phyloP scores from a whole-genome alignment of 2,329 filamentous ascomycete genomes.

The Nemania abortiva region DNA sequence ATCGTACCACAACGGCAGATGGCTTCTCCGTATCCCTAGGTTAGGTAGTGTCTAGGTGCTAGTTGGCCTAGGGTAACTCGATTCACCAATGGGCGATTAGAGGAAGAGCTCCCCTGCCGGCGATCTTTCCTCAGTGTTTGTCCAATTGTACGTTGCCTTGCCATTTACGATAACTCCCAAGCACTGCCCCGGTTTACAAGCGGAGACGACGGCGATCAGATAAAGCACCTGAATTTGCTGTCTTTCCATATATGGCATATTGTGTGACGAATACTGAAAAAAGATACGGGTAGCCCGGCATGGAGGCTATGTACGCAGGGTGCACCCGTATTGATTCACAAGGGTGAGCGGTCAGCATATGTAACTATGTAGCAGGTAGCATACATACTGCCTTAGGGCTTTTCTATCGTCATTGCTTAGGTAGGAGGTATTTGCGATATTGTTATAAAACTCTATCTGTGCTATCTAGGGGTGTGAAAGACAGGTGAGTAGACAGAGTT shows the following conservation, averaged over 20 bases:
- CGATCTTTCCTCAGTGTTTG: conserved; percentile 25
- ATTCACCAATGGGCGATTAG: not conserved
- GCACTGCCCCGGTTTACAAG: not conserved
- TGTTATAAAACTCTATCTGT: too few relatives aligned
- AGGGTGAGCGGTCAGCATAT: conserved; percentile 10
- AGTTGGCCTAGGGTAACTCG: not conserved
- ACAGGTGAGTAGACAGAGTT: not conserved
- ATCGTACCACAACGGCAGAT: not conserved
- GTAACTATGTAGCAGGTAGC: not conserved
- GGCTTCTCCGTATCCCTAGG: not conserved
- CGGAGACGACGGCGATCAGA: conserved; percentile 6
- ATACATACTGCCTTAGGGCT: conserved; percentile 3
- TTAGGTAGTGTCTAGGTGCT: not conserved
- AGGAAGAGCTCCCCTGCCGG: not conserved
- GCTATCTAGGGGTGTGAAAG: too few relatives aligned
- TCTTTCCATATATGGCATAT: not conserved
- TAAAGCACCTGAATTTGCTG: not conserved
- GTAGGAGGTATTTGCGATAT: too few relatives aligned
- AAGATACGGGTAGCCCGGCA: conserved; percentile 22
- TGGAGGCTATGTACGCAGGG: not conserved
- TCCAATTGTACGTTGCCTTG: conserved; percentile 24
- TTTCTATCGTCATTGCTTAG: conserved; percentile 5
- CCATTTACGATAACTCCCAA: conserved; percentile 11
- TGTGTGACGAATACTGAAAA: conserved; percentile 1
- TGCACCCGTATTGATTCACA: not conserved